Percentiles rank a stretch among this genome's conserved stretches.
Conservation (phyloP, 257 asterid species). For the Nicotiana otophora region DNA sequence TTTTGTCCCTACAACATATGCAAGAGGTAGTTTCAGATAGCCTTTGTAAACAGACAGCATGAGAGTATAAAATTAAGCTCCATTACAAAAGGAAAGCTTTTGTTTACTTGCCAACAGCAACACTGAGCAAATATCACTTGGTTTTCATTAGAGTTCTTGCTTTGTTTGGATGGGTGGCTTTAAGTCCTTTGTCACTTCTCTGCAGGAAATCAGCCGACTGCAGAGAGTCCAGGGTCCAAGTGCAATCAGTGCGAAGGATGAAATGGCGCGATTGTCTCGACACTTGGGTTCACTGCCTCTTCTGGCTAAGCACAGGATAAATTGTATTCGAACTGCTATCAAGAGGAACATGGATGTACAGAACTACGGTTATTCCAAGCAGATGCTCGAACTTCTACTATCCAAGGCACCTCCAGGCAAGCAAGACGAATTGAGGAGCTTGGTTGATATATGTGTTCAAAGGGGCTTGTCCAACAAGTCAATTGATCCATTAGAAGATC, state of each 20-base stretch:
- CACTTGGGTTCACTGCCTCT: constrained; percentile 96
- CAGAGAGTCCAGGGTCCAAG: constrained; percentile 96
- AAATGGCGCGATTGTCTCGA: constrained; percentile 92
- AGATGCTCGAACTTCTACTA: constrained; percentile 89
- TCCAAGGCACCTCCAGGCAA: constrained; percentile 94
- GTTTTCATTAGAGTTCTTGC: neutral
- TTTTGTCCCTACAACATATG: neutral
- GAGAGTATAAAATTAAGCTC: neutral
- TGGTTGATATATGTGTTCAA: constrained; percentile 81
- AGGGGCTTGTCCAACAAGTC: constrained; percentile 91
- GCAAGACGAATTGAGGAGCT: constrained; percentile 94
- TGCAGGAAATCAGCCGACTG: constrained; percentile 85
- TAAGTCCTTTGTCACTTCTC: neutral
- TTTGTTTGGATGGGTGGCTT: neutral
- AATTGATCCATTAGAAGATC: constrained; percentile 92
- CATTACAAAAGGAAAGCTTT: neutral
- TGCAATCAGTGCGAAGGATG: constrained; percentile 96
- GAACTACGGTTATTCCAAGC: constrained; percentile 86
- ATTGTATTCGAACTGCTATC: constrained; percentile 91
- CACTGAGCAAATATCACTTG: neutral
- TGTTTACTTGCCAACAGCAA: neutral
- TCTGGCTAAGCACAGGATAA: constrained; percentile 92
- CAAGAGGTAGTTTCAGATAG: neutral
- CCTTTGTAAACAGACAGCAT: neutral
- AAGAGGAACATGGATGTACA: constrained; percentile 98